These are phyloP conservation scores for Azolla pinnata DNA, from an alignment of 75 land plant species.

Conservation along the genomic window DNA sequence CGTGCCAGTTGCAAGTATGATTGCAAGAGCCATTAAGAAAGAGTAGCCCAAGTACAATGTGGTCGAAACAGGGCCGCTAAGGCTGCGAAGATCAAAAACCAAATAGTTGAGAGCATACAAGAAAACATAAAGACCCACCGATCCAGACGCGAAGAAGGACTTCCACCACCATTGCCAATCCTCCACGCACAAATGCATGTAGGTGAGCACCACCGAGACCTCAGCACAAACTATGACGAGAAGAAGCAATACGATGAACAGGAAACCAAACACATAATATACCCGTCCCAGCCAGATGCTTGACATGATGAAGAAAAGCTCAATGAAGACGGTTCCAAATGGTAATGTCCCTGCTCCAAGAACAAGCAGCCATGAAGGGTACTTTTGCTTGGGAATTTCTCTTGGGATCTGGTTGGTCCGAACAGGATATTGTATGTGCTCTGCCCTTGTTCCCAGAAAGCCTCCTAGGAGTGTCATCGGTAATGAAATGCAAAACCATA, in stretches of 20 bases:
- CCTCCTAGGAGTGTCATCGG: conserved; percentile 77
- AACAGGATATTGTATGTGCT: conserved; percentile 65
- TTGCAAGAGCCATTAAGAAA: conserved; percentile 41
- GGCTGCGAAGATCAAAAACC: conserved; percentile 62
- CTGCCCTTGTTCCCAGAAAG: conserved; percentile 57
- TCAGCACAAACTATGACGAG: conserved; percentile 83
- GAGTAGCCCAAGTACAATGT: conserved; percentile 58
- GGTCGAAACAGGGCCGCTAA: conserved; percentile 84
- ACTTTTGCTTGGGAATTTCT: conserved; percentile 66
- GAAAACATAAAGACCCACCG: conserved; percentile 75
- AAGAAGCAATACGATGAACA: conserved; percentile 58
- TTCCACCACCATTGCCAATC: conserved; percentile 98
- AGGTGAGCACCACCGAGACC: conserved; percentile 70
- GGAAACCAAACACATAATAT: conserved; percentile 84
- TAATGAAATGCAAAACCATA: conserved; percentile 88
- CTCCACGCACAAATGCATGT: conserved; percentile 62
- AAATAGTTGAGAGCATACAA: conserved; percentile 73
- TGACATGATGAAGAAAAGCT: conserved; percentile 90
- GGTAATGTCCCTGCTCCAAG: conserved; percentile 89
- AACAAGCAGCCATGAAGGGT: conserved; percentile 85
- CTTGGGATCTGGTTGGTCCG: conserved; percentile 86
- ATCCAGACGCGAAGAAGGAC: conserved; percentile 83
- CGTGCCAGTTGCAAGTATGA: conserved; percentile 50
- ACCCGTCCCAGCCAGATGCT: conserved; percentile 86
- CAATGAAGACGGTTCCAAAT: conserved; percentile 83